A percentile compares a stretch with the other conserved stretches of the same genome.
These are phyloP conservation scores for Ceraceosorus guamensis DNA, from an alignment of 1,284 basidiomycete genomes.

Conservation along the genomic window DNA sequence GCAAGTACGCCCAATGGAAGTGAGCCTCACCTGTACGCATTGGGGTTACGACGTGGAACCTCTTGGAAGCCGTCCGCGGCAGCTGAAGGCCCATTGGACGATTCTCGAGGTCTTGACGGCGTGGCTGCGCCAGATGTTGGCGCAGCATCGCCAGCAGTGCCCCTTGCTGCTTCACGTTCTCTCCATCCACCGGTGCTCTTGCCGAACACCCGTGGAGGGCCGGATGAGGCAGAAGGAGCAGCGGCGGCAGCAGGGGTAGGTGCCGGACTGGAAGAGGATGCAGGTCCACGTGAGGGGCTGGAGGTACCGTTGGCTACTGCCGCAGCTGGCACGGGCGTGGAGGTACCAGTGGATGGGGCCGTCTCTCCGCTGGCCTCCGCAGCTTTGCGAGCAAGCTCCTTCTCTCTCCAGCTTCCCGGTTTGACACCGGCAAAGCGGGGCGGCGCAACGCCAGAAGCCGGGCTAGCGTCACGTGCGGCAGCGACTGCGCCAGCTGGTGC, in stretches of 20 bases:
- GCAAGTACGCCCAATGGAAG: neutral
- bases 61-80: constrained; percentile 11
- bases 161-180: constrained; percentile 22
- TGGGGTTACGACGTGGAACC: constrained; percentile 3
- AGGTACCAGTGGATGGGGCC: neutral
- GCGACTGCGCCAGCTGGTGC: constrained; percentile 11
- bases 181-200: constrained; percentile 9
- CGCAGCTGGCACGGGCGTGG: neutral
- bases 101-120: constrained; percentile 6
- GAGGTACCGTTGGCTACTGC: neutral
- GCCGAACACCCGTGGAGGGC: constrained; percentile 2
- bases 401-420: constrained; percentile 6
- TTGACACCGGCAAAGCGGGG: constrained; percentile 7
- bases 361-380: constrained; percentile 6
- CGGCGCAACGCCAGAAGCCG: constrained; percentile 1
- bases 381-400: constrained; percentile 11
- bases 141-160: constrained; percentile 15
- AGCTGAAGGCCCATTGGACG: constrained; percentile 1
- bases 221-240: constrained; percentile 7
- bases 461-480: constrained; percentile 3
- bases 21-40: constrained; percentile 7
- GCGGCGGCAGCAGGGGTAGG: constrained; percentile 11
- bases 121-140: constrained; percentile 11
- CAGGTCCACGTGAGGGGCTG: constrained; percentile 8
- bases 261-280: constrained; percentile 11